Evolutionary conservation across 768 basidiomycete species (phyloP).

Genomic region (Hirschioporus abietinus): DNA sequence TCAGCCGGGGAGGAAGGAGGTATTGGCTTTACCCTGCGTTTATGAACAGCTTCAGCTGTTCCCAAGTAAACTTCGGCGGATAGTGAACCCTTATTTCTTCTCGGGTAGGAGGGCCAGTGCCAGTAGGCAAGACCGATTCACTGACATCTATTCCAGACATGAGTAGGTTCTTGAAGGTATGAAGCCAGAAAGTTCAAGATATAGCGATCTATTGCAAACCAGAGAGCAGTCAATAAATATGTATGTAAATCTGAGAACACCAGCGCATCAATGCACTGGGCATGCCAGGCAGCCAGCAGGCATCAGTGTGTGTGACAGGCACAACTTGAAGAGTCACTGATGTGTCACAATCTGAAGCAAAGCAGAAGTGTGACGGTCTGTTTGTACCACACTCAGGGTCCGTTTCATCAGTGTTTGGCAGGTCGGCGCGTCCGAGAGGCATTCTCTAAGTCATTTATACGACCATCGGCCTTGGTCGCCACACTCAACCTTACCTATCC

Average conservation of each 20-base stretch:
- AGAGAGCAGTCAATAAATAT: too few relatives aligned
- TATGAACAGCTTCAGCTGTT: constrained; percentile 68
- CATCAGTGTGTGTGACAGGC: too few relatives aligned
- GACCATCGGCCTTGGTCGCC: neutral
- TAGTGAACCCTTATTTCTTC: constrained; percentile 66
- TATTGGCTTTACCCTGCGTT: constrained; percentile 67
- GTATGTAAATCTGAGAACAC: too few relatives aligned
- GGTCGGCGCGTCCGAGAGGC: neutral
- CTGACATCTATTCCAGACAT: too few relatives aligned
- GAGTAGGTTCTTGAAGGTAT: too few relatives aligned
- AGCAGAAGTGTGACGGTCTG: neutral
- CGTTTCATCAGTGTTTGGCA: neutral
- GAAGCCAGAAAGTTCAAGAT: too few relatives aligned
- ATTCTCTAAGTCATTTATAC: neutral
- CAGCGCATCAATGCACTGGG: too few relatives aligned
- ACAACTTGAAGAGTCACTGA: too few relatives aligned
- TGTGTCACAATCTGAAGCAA: too few relatives aligned
- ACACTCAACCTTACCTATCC: neutral
- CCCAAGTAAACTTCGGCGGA: constrained; percentile 73
- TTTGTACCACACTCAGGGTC: neutral
- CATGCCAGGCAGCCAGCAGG: too few relatives aligned
- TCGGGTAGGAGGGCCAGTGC: constrained; percentile 60
- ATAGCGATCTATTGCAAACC: too few relatives aligned
- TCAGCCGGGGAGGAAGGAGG: too few relatives aligned
- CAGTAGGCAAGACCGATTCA: constrained; percentile 33